Evolutionary conservation across 306 rosid species (phyloP).

Genomic region (Prunus dulcis): DNA sequence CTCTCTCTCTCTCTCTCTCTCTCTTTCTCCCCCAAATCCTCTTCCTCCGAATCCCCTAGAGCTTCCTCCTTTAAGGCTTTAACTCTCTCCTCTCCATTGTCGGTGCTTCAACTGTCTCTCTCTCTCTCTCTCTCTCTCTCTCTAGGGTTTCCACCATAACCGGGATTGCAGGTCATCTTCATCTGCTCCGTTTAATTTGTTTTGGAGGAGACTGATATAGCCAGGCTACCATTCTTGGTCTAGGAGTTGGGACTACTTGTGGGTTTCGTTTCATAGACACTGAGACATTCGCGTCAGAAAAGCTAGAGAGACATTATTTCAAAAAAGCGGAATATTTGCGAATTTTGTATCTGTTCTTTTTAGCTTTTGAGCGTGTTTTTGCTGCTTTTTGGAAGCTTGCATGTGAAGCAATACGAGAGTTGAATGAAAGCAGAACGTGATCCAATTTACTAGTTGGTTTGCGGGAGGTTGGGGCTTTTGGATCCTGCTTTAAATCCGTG

Average conservation of each 20-base stretch:
- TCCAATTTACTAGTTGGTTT: slow-evolving; percentile 37
- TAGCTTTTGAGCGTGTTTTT: slow-evolving; percentile 31
- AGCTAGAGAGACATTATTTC: slow-evolving; percentile 32
- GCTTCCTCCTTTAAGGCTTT: slow-evolving; percentile 17
- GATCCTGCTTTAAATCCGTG: slow-evolving; percentile 36
- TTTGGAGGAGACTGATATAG: slow-evolving; percentile 9
- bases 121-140: not conserved
- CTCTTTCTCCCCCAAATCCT: not conserved
- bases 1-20: not conserved
- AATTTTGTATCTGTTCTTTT: slow-evolving; percentile 23
- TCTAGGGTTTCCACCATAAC: slow-evolving; percentile 33
- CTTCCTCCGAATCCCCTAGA: slow-evolving; percentile 25
- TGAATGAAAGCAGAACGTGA: slow-evolving; percentile 49
- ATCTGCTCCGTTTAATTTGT: not conserved
- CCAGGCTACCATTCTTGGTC: slow-evolving; percentile 7
- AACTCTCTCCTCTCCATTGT: not conserved
- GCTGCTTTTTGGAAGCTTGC: slow-evolving; percentile 68
- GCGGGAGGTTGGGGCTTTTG: slow-evolving; percentile 30
- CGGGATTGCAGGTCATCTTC: not conserved
- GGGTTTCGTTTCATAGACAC: slow-evolving; percentile 25
- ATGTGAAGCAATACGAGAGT: slow-evolving; percentile 74
- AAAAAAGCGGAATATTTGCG: slow-evolving; percentile 36
- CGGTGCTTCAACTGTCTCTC: slow-evolving; percentile 21
- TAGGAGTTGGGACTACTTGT: slow-evolving; percentile 21
- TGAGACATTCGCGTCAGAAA: slow-evolving; percentile 10